These are phyloP conservation scores for Fusarium penzigii DNA, from an alignment of 2,329 filamentous ascomycete genomes.

Conservation along the genomic window DNA sequence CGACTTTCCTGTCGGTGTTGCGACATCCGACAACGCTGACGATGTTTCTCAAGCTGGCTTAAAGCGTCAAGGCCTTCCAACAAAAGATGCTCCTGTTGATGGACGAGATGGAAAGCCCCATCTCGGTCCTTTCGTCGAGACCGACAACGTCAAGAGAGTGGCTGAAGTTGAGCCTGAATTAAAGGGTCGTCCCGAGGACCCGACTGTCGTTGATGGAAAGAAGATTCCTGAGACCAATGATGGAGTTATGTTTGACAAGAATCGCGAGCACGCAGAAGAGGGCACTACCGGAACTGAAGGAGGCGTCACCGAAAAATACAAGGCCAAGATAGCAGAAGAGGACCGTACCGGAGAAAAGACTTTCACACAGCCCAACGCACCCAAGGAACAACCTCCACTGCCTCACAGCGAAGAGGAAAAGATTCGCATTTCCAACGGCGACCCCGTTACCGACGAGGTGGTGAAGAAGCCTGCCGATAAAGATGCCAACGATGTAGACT, in stretches of 20 bases:
- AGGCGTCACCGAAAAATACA: constrained; percentile 85
- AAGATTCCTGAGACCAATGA: constrained; percentile 67
- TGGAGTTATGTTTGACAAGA: constrained; percentile 91
- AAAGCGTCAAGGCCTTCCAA: constrained; percentile 43
- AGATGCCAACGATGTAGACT: constrained; percentile 34
- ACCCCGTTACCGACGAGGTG: constrained; percentile 9
- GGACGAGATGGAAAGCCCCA: constrained; percentile 94
- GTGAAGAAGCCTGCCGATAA: constrained; percentile 40
- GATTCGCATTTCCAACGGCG: constrained; percentile 45
- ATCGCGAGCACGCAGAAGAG: constrained; percentile 72
- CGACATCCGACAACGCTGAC: constrained; percentile 30
- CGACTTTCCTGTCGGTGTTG: constrained; percentile 24
- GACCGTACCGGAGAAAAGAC: constrained; percentile 63
- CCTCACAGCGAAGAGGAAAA: constrained; percentile 80
- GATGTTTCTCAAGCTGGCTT: constrained; percentile 26
- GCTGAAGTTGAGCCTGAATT: constrained; percentile 39
- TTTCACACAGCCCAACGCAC: constrained; percentile 76
- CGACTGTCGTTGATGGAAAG: constrained; percentile 57
- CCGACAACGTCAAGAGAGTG: constrained; percentile 30
- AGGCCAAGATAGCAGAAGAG: constrained; percentile 70
- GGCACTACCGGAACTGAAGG: constrained; percentile 88
- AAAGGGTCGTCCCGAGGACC: constrained; percentile 53
- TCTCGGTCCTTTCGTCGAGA: constrained; percentile 76
- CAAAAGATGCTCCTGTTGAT: constrained; percentile 85
- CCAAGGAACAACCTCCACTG: constrained; percentile 81